phyloP scores from a whole-genome alignment of 1,284 basidiomycete genomes.

The Leccinum subrobustum region DNA sequence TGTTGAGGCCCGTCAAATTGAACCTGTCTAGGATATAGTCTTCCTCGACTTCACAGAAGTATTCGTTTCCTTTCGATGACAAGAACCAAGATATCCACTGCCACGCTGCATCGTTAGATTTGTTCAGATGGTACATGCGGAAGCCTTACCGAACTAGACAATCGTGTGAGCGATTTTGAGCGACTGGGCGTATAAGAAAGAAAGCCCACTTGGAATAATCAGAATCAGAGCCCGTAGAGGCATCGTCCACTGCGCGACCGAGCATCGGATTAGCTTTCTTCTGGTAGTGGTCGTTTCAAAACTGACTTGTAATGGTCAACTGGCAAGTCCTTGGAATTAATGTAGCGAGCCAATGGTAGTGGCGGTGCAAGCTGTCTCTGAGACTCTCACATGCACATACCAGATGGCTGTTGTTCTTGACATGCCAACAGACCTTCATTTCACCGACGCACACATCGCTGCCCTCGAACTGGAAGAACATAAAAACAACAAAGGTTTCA shows the following conservation, averaged over 20 bases:
- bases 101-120: conserved; percentile 16
- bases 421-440: conserved; percentile 34
- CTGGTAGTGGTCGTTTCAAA: conserved; percentile 14
- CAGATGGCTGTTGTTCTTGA: conserved; percentile 29
- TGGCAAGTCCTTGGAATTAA: conserved; percentile 3
- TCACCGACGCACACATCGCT: background rate
- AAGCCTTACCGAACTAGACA: conserved; percentile 43
- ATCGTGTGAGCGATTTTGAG: conserved; percentile 17
- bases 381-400: background rate
- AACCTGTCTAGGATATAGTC: conserved; percentile 99
- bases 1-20: conserved; percentile 96
- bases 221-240: conserved; percentile 83
- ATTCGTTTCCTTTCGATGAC: conserved; percentile 95
- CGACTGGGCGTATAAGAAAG: conserved; percentile 7
- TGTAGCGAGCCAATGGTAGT: conserved; percentile 9
- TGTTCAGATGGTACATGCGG: conserved; percentile 3
- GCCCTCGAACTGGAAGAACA: conserved; percentile 20
- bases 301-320: conserved; percentile 27
- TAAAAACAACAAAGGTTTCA: conserved; percentile 24
- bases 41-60: conserved; percentile 99
- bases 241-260: conserved; percentile 70
- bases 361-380: conserved; percentile 16
- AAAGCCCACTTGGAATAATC: conserved; percentile 80
- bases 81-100: conserved; percentile 99
- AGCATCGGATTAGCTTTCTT: conserved; percentile 32